These are phyloP conservation scores for Fonsecaea monophora DNA, from an alignment of 2,329 filamentous ascomycete species.

Conservation along the genomic window DNA sequence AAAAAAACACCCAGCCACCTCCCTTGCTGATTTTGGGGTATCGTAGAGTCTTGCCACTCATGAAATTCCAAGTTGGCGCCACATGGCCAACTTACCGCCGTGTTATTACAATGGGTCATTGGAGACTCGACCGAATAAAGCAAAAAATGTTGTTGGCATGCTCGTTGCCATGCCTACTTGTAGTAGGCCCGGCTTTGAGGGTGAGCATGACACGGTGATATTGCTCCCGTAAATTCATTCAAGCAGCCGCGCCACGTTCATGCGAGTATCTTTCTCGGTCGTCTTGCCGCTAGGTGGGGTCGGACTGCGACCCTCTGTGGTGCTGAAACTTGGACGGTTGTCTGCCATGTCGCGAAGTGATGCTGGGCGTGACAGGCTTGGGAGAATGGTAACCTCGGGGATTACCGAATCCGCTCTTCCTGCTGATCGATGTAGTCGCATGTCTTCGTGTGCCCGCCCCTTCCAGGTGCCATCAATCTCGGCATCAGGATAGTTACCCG, in stretches of 20 bases:
- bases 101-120: slow-evolving; percentile 7
- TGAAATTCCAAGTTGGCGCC: not conserved
- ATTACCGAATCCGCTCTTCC: not conserved
- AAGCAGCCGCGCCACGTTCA: slow-evolving; percentile 33
- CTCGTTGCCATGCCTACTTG: not conserved
- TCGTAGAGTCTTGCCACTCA: slow-evolving; percentile 4
- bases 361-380: not conserved
- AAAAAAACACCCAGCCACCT: not conserved
- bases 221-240: slow-evolving; percentile 13
- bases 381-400: not conserved
- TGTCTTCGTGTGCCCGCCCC: not conserved
- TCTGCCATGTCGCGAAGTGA: not conserved
- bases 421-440: not conserved
- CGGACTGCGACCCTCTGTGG: not conserved
- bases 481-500: slow-evolving; percentile 8
- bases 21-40: slow-evolving; percentile 8
- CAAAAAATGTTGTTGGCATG: not conserved
- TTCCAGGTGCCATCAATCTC: slow-evolving; percentile 1
- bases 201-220: no score
- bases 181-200: no score
- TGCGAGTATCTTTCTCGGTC: slow-evolving; percentile 29
- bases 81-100: slow-evolving; percentile 1
- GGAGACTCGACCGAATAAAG: not conserved
- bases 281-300: not conserved
- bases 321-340: not conserved